Base-by-base conservation (phyloP, 495 filamentous ascomycete genomes). In the Hypoxylon intermedium region DNA sequence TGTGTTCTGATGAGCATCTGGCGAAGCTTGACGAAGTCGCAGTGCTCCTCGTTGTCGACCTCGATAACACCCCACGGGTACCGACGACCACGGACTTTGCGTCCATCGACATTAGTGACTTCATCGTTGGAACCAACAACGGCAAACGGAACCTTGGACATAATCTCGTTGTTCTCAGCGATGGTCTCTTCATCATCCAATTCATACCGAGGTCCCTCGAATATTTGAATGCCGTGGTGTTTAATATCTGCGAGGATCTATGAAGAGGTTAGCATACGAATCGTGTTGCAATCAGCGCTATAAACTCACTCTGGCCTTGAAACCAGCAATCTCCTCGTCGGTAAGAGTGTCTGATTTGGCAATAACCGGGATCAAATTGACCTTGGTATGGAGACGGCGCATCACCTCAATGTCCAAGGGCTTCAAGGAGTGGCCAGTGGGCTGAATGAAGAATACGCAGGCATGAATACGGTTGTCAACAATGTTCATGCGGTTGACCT, bases 1-100 rank as follows among this genome's bases (percentile, higher is more conserved):
- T 98, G 94, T 55, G 94, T 98, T 77, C 94, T 91, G 78, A 98
- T 98, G 67, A 98, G 86, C 94, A 98, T 98, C 76, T 98, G 94
- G 69, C 94, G 92, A 46, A 98, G 85, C 85, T 98, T 98, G 78
- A 98, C 95, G 62, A 98, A 98, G 77, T 98, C 94, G 76, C 94
- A 98, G 82, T 98, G 94, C 74, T 98, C 94, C 83, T 98, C 95
- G 75, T 98, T 98, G 79, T 98, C 94, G 60, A 98, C 94, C 79
- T 98, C 94, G 64, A 98, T 98, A 64, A 94, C 85, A 81, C 94
- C 94, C 94, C 94, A 98, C 16, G 95, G 95, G 80, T 98, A 98
- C 67, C 87, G 85, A 75, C 94, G 94, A 58, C 94, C 94, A 69
- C 95, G 92, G 62, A 97, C 92, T 75, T 92, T 92, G 68, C 94